Base-by-base conservation (phyloP, 2,329 filamentous ascomycete species). In the Arthrobotrys sphaeroides region DNA sequence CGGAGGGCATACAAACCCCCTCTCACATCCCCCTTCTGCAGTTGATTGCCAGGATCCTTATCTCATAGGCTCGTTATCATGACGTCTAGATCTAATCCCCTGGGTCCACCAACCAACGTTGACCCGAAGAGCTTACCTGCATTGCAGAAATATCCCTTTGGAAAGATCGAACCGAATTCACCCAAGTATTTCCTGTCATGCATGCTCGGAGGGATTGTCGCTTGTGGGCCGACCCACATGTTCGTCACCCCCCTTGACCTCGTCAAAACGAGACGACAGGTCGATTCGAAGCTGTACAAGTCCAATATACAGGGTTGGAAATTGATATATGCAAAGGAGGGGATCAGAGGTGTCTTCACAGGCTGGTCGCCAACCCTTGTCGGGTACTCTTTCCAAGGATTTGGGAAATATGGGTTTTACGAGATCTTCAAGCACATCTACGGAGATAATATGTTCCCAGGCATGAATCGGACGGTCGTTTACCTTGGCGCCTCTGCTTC, bases 241-340 rank as follows among this genome's bases (percentile, higher is more conserved):
- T 47, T 77, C 40, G 74, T 77, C 43, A 73, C 67, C 5, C 73
- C 45, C 77, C 72, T 53, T 16, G 94, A 97, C 83, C 87, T 97
- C 53, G 92, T 97, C 82, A 97, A 97, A 86, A 94, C 91, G 75
- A 91, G 93, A 64, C 91, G 93, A 16, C 93, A 97, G 84, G 92
- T 97, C 77, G 91, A 96, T 81, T 84, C 92, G 22, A 91, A 90
- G 80, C 87, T 96, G 80, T 97, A 97, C 85, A 93, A 89, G 78
- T 89, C 91, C 81, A 97, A 97, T 82, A 87, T 94, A 80, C 90
- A 95, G 82, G 93, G 90, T 7, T 97, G 92, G 91, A 84, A 87
- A 77, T 88, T 89, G 80, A 96, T 97, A 82, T 89, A 87, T 80
- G 86, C 88, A 12, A 86, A 86, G 33, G 91, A 96, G 80, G 93